Evolutionary conservation across 2,329 filamentous ascomycete genomes (phyloP), one percentile per base, ranked within the genome.

Genomic region (Colletotrichum sp.): DNA sequence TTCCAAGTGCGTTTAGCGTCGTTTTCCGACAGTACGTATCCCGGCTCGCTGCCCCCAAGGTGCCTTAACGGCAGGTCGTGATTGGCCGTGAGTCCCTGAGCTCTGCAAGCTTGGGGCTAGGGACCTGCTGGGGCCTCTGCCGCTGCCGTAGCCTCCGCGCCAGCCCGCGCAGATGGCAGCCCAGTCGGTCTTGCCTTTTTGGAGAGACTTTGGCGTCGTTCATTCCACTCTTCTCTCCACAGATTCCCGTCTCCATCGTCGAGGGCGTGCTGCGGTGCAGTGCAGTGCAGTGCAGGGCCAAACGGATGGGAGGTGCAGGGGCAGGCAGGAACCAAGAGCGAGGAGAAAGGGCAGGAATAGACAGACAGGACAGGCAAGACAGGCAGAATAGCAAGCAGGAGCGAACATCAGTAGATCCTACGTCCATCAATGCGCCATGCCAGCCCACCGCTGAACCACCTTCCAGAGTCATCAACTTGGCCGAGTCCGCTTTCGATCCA

Each of bases 141-240:
- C 34, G 67, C 26, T 28, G 69, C 60, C 59, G 71, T 65, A 70
- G 70, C 71, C 74, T 74, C 74, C 65, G 74, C 65, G 59, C 48
- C 69, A 48, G 43, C 32, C 70, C 30, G 30, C 21, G 30, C 30
- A 28, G 34, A 48, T 24, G 21, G 28, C 30, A 32, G 30, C 59
- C 59, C 28, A 61, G 59, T 32, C 59, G 18, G 59, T 36, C 59
- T 61, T 64, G 34, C 28, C n/a, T 52, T 72, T 36, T 63, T 69
- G 59, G 26, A 28, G 21, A 26, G 24, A 21, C 1, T 66, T 66
- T 66, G 24, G 26, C 16, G 28, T n/a, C 55, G 26, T 52, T 28
- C 43, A 30, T 70, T 74, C 43, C 65, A 69, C 63, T 48, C 52
- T 69, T 34, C 16, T 64, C 72, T 65, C 43, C 67, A 61, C 59